Evolutionary conservation across 805 yeast species (phyloP).

Genomic region (Blastobotrys parvus): DNA sequence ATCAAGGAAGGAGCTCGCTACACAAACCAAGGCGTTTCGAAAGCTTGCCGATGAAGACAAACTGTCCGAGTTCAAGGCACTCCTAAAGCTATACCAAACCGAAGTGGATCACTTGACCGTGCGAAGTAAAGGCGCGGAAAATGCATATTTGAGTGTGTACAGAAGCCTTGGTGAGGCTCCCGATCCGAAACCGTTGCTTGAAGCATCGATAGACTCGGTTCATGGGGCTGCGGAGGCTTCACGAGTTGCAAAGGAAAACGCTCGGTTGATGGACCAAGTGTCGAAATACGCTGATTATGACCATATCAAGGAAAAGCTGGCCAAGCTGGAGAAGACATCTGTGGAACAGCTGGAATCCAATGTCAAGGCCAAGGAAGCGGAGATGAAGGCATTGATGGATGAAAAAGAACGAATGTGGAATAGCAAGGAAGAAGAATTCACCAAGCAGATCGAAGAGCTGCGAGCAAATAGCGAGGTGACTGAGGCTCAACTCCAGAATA

Average conservation of each 20-base stretch:
- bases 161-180: conserved; percentile 80
- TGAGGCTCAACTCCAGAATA: conserved; percentile 37
- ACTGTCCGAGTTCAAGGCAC: conserved; percentile 51
- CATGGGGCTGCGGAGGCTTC: conserved; percentile 45
- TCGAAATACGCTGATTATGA: conserved; percentile 71
- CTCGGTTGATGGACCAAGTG: conserved; percentile 41
- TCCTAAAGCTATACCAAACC: conserved; percentile 70
- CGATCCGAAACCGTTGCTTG: conserved; percentile 78
- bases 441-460: conserved; percentile 44
- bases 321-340: conserved; percentile 51
- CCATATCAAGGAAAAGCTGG: conserved; percentile 53
- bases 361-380: conserved; percentile 65
- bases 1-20: conserved; percentile 68
- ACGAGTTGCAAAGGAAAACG: conserved; percentile 43
- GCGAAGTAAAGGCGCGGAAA: conserved; percentile 67
- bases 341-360: conserved; percentile 46
- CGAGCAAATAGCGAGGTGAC: conserved; percentile 58
- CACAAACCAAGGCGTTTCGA: conserved; percentile 78
- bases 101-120: conserved; percentile 80
- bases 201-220: conserved; percentile 59
- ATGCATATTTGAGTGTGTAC: conserved; percentile 65
- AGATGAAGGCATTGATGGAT: conserved; percentile 55
- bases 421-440: conserved; percentile 44
- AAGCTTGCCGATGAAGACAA: conserved; percentile 62
- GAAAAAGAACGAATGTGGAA: conserved; percentile 69